These are phyloP conservation scores for Phoenix roebelenii DNA, from an alignment of 176 grass and related monocot genomes.

Conservation along the genomic window DNA sequence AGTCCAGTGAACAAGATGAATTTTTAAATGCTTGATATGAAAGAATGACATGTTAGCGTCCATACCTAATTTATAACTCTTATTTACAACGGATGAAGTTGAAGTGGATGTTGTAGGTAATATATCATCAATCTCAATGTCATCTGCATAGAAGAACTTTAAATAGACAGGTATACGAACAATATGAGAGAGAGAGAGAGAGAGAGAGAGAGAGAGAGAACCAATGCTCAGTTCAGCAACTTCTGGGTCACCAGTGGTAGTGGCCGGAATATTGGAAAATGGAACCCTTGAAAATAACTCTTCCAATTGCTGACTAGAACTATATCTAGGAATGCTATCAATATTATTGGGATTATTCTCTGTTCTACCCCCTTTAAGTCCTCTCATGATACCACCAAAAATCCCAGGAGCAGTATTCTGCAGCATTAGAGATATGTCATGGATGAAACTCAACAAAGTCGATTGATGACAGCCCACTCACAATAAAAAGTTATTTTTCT, in stretches of 20 bases:
- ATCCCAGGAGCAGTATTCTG: slow-evolving; percentile 31
- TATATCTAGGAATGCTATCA: slow-evolving; percentile 2
- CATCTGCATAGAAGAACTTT: slow-evolving; percentile 42
- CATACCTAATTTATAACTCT: slow-evolving; percentile 35
- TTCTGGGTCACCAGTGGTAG: slow-evolving; percentile 23
- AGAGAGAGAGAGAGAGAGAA: slow-evolving; percentile 27
- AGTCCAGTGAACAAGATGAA: not conserved
- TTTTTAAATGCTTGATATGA: not conserved
- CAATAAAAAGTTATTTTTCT: no score
- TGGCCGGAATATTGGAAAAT: slow-evolving; percentile 29
- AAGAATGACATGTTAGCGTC: not conserved
- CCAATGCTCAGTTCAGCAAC: slow-evolving; percentile 39
- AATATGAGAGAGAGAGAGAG: not conserved
- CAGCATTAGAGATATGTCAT: slow-evolving; percentile 10
- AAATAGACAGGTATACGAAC: slow-evolving; percentile 14
- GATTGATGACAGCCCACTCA: no score
- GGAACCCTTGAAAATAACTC: slow-evolving; percentile 48
- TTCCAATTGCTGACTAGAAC: slow-evolving; percentile 33
- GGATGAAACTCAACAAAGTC: no score
- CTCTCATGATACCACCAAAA: slow-evolving; percentile 30
- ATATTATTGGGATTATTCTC: slow-evolving; percentile 17
- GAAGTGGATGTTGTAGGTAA: slow-evolving; percentile 26
- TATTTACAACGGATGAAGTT: slow-evolving; percentile 17
- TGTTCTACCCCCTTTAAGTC: slow-evolving; percentile 44
- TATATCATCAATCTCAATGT: slow-evolving; percentile 63